A percentile compares a stretch with the other conserved stretches of the same genome.
These are phyloP conservation scores for Pyricularia grisea DNA, from an alignment of 2,329 filamentous ascomycete genomes.

Conservation along the genomic window DNA sequence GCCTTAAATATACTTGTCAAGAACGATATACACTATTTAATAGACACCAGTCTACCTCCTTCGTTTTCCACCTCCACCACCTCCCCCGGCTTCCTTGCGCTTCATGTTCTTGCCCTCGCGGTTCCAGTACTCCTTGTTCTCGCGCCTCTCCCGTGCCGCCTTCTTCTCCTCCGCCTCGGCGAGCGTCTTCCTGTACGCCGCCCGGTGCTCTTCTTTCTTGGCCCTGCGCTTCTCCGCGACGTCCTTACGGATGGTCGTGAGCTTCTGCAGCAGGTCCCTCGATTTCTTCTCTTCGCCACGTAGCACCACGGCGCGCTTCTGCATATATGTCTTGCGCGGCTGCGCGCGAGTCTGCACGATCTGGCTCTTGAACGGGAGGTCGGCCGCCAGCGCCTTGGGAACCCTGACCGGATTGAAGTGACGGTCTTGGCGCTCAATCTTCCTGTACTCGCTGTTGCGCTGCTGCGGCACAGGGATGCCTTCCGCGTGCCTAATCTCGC, in stretches of 20 bases:
- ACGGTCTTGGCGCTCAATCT: constrained; percentile 54
- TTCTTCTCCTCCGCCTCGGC: constrained; percentile 78
- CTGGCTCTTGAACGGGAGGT: constrained; percentile 88
- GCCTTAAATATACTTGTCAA: neutral
- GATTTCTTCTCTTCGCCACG: constrained; percentile 83
- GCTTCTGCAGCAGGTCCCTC: constrained; percentile 82
- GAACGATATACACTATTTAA: neutral
- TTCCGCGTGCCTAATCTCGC: constrained; percentile 74
- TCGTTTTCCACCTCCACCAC: constrained; percentile 27
- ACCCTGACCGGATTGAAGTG: constrained; percentile 74
- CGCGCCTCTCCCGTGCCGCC: constrained; percentile 75
- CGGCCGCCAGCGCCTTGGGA: constrained; percentile 69
- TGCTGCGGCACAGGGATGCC: constrained; percentile 67
- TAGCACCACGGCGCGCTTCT: constrained; percentile 87
- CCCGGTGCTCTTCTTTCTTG: constrained; percentile 82
- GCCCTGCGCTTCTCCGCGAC: constrained; percentile 72
- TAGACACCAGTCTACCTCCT: constrained; percentile 15
- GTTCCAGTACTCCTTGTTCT: constrained; percentile 88
- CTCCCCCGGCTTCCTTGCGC: constrained; percentile 31
- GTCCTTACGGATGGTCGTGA: constrained; percentile 83
- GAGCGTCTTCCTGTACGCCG: constrained; percentile 74
- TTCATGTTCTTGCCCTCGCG: constrained; percentile 65
- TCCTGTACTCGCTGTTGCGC: constrained; percentile 78
- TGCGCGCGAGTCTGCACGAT: constrained; percentile 74
- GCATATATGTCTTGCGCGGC: constrained; percentile 76